Conservation (phyloP, 73 alveolate genomes). For the Blepharisma japonicum region DNA sequence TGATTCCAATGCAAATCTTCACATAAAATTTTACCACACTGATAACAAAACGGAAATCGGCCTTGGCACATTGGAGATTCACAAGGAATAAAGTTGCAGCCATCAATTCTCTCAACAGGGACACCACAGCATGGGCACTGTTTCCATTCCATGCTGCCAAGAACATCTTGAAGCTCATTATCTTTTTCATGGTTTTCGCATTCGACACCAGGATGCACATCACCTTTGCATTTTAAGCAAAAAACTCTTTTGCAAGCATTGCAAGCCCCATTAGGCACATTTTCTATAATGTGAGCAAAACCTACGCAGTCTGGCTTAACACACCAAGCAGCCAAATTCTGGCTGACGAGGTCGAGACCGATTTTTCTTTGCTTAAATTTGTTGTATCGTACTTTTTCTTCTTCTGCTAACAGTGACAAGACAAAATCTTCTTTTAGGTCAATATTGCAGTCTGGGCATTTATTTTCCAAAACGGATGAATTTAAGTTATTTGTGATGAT, state of each 20-base stretch:
- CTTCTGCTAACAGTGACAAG: no score
- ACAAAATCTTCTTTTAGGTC: no score
- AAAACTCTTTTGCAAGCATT: not conserved
- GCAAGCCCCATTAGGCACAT: not conserved
- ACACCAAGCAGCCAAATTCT: constrained; percentile 2
- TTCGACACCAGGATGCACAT: constrained; percentile 26
- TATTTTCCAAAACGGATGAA: no score
- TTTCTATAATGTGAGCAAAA: constrained; percentile 1
- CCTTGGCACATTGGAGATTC: constrained; percentile 34
- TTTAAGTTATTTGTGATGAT: no score
- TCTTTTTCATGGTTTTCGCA: constrained; percentile 16
- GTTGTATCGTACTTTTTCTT: no score
- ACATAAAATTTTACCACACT: constrained; percentile 36
- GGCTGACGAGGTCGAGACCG: not conserved
- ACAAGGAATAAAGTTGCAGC: constrained; percentile 51
- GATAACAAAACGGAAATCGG: constrained; percentile 36
- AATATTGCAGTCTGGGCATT: no score
- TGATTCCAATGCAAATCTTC: constrained; percentile 42
- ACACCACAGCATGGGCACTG: constrained; percentile 51
- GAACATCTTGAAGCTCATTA: not conserved
- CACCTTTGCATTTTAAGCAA: constrained; percentile 5
- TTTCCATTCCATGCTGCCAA: constrained; percentile 26
- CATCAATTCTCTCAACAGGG: constrained; percentile 51
- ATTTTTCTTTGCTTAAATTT: no score
- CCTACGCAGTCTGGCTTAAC: constrained; percentile 14